phyloP scores from a whole-genome alignment of 176 grass and related monocot genomes.

The Triticum dicoccoides region DNA sequence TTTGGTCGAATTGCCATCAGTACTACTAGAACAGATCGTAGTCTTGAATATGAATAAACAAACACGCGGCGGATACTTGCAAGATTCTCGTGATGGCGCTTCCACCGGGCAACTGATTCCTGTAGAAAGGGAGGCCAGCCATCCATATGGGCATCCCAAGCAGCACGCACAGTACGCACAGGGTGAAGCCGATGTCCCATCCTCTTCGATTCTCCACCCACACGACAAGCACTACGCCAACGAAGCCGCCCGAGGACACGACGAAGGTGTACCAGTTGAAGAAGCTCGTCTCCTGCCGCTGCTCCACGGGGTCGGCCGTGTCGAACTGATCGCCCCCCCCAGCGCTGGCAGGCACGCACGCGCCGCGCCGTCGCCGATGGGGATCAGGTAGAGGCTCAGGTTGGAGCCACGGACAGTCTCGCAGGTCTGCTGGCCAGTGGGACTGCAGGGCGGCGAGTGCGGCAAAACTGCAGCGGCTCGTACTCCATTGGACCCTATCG shows the following conservation, averaged over 20 bases:
- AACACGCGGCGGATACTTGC: conserved; percentile 24
- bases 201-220: conserved; percentile 35
- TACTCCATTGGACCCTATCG: too few relatives aligned
- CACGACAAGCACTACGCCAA: conserved; percentile 54
- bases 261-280: conserved; percentile 90
- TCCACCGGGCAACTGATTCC: conserved; percentile 54
- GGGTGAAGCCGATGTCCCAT: conserved; percentile 50
- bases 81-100: conserved; percentile 65
- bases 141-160: conserved; percentile 44
- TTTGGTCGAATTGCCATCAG: not conserved
- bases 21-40: not conserved
- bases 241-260: conserved; percentile 56
- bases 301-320: not conserved
- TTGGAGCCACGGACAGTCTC: conserved; percentile 44
- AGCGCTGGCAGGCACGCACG: conserved; percentile 61
- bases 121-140: conserved; percentile 53
- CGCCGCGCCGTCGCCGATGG: conserved; percentile 55
- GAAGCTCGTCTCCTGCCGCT: conserved; percentile 55
- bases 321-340: too few relatives aligned
- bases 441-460: conserved; percentile 43
- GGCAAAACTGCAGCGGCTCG: too few relatives aligned
- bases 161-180: conserved; percentile 43
- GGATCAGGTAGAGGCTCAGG: conserved; percentile 54
- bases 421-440: conserved; percentile 1
- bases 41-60: too few relatives aligned